Percentiles rank a stretch among this genome's conserved stretches.
phyloP scores from a whole-genome alignment of 2,329 filamentous ascomycete genomes.

The Beauveria rudraprayagi region DNA sequence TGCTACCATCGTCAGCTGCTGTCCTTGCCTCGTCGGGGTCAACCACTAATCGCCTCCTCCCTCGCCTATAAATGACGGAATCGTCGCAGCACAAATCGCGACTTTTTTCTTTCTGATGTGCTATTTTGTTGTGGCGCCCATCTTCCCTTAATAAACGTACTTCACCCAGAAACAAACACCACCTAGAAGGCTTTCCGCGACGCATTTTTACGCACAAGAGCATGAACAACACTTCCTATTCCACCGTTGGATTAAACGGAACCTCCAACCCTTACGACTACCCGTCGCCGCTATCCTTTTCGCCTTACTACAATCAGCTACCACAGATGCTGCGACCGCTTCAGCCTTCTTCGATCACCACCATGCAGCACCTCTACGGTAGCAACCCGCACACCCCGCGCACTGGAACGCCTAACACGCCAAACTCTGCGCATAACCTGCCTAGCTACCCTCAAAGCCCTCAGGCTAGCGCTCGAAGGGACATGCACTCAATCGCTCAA shows the following conservation, averaged over 20 bases:
- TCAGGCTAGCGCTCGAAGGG: conserved; percentile 39
- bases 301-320: conserved; percentile 43
- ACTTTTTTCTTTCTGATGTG: neutral
- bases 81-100: neutral
- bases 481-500: conserved; percentile 47
- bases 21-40: neutral
- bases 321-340: conserved; percentile 50
- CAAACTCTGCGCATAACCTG: conserved; percentile 46
- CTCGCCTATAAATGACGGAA: neutral
- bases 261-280: conserved; percentile 40
- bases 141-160: neutral
- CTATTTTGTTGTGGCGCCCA: neutral
- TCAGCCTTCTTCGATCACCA: conserved; percentile 34
- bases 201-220: neutral
- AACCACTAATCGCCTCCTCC: neutral
- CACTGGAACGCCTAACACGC: conserved; percentile 55
- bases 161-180: neutral
- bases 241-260: conserved; percentile 48
- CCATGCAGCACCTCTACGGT: conserved; percentile 42
- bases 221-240: conserved; percentile 38
- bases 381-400: conserved; percentile 54
- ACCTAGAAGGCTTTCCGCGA: neutral
- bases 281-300: conserved; percentile 43
- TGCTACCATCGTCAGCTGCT: neutral
- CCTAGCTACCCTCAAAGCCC: conserved; percentile 44